Conservation (phyloP, 1,284 basidiomycete species). For the Ustilago hordei region DNA sequence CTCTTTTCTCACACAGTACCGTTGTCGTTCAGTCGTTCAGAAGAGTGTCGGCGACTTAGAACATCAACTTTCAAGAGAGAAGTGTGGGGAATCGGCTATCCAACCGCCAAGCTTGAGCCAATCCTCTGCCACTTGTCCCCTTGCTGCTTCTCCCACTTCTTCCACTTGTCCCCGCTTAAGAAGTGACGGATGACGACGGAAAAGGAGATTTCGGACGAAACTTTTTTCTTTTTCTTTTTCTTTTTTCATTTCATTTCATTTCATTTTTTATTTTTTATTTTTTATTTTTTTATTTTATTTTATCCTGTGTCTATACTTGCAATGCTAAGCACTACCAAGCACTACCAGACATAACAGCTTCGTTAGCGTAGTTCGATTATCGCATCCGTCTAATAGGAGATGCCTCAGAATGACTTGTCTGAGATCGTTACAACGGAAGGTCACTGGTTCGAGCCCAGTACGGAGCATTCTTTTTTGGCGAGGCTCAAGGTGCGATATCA, state of each 20-base stretch:
- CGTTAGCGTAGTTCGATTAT: slow-evolving; percentile 56
- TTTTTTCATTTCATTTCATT: background rate
- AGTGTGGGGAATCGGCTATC: slow-evolving; percentile 32
- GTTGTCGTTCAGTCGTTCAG: too few relatives aligned
- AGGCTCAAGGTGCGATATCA: too few relatives aligned
- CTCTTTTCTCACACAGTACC: too few relatives aligned
- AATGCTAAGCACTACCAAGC: background rate
- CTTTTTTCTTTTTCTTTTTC: background rate
- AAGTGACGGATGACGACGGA: slow-evolving; percentile 24
- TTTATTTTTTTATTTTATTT: background rate
- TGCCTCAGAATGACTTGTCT: slow-evolving; percentile 23
- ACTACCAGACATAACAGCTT: slow-evolving; percentile 4
- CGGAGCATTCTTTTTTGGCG: slow-evolving; percentile 31
- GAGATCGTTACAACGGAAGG: slow-evolving; percentile 49
- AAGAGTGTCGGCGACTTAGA: slow-evolving; percentile 10
- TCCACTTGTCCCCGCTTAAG: background rate
- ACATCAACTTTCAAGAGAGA: background rate
- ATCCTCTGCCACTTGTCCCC: background rate
- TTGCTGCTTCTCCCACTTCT: background rate
- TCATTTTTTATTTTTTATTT: too few relatives aligned
- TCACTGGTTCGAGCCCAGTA: slow-evolving; percentile 60
- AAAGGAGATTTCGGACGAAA: slow-evolving; percentile 17
- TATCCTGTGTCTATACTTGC: background rate
- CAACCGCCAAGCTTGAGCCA: background rate
- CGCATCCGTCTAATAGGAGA: slow-evolving; percentile 51